phyloP scores from a whole-genome alignment of 176 grass and related monocot species.

The Chloris gayana region DNA sequence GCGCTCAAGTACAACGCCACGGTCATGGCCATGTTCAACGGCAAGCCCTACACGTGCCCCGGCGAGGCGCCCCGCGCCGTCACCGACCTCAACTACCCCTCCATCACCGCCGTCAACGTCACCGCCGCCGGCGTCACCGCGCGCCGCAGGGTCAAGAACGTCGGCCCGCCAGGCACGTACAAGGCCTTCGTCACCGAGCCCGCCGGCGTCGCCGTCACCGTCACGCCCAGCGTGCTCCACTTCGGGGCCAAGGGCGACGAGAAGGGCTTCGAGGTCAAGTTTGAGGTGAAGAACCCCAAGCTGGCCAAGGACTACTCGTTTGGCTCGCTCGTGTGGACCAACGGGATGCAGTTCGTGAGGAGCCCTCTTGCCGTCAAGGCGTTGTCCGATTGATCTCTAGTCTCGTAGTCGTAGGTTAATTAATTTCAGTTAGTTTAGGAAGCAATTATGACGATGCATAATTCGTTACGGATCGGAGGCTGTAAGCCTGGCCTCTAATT shows the following conservation, averaged over 20 bases:
- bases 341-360: constrained; percentile 59
- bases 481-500: background rate
- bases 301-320: constrained; percentile 46
- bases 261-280: constrained; percentile 60
- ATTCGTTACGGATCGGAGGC: background rate
- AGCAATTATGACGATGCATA: background rate
- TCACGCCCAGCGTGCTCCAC: constrained; percentile 35
- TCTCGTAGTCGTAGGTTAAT: background rate
- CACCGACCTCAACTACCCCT: constrained; percentile 79
- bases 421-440: constrained; percentile 14
- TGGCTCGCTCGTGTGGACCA: constrained; percentile 58
- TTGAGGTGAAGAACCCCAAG: constrained; percentile 17
- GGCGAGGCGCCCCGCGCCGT: constrained; percentile 9
- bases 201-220: constrained; percentile 44
- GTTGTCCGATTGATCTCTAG: background rate
- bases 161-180: constrained; percentile 51
- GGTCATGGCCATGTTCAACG: constrained; percentile 46
- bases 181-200: constrained; percentile 42
- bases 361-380: constrained; percentile 56
- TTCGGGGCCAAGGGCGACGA: constrained; percentile 60
- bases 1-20: constrained; percentile 55
- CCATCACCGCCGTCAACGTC: constrained; percentile 57
- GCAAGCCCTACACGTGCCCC: constrained; percentile 51
- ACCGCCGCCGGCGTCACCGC: constrained; percentile 21
- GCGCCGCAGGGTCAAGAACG: constrained; percentile 67